A percentile compares a stretch with the other conserved stretches of the same genome.
Evolutionary conservation across 805 yeast species (phyloP).

Genomic region (Metschnikowia reukaufii): DNA sequence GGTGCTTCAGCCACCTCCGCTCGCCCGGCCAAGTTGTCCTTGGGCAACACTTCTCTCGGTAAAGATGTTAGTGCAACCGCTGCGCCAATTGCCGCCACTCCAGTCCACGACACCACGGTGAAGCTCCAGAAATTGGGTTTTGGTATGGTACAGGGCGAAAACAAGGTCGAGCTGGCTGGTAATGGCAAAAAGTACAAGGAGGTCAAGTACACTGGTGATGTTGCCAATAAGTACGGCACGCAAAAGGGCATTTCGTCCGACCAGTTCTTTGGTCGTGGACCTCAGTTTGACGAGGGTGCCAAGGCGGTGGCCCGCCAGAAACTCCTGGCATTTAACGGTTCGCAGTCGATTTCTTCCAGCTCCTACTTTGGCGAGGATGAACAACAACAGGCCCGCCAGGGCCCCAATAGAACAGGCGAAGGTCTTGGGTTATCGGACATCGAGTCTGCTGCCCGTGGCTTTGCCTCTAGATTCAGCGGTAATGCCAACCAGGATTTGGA

Average conservation of each 20-base stretch:
- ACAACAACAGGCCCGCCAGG: constrained; percentile 25
- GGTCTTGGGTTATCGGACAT: constrained; percentile 44
- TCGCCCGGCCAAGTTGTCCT: constrained; percentile 9
- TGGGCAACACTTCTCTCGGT: constrained; percentile 8
- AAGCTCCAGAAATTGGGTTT: constrained; percentile 82
- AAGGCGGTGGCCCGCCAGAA: constrained; percentile 81
- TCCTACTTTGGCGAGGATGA: constrained; percentile 90
- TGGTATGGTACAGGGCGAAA: constrained; percentile 76
- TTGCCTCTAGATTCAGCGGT: constrained; percentile 67
- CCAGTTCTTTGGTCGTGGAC: constrained; percentile 87
- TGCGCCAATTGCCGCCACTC: constrained; percentile 20
- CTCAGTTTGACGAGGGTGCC: constrained; percentile 69
- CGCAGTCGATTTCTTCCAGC: constrained; percentile 87
- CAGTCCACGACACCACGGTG: constrained; percentile 55
- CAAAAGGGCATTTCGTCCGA: constrained; percentile 97
- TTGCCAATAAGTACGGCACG: constrained; percentile 72
- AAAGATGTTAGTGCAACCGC: constrained; percentile 1
- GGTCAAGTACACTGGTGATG: constrained; percentile 70
- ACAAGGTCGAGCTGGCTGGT: constrained; percentile 46
- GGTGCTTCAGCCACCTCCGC: constrained; percentile 2
- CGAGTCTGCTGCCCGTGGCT: constrained; percentile 58
- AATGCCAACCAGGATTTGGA: constrained; percentile 88
- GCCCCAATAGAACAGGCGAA: constrained; percentile 16
- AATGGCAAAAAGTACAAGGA: constrained; percentile 47
- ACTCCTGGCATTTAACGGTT: constrained; percentile 77